Percentiles rank a stretch among this genome's conserved stretches.
These are phyloP conservation scores for Chrysopogon serrulatus DNA, from an alignment of 176 grass and related monocot genomes.

Conservation along the genomic window DNA sequence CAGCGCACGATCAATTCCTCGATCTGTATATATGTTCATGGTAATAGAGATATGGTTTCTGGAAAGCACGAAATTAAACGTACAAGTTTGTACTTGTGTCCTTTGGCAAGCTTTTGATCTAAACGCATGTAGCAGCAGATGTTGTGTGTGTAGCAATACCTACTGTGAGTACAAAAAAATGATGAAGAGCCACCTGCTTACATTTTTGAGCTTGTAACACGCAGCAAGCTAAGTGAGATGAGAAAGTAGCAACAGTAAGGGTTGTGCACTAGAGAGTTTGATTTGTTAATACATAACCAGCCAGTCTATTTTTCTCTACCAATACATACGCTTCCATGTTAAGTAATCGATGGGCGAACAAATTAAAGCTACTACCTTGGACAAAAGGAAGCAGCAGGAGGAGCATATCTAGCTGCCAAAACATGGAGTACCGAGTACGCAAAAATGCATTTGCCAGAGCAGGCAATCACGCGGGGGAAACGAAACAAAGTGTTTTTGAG, in stretches of 20 bases:
- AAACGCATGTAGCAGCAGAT: not conserved
- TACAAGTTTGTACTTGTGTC: not conserved
- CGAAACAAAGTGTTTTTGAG: not conserved
- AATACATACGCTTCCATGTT: not conserved
- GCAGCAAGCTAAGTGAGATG: not conserved
- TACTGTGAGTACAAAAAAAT: not conserved
- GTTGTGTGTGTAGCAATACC: not conserved
- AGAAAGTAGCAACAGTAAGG: not conserved
- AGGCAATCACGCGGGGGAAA: not conserved
- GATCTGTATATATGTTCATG: conserved; percentile 10
- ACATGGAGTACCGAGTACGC: not conserved
- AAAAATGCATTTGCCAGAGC: not conserved
- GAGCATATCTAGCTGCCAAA: not conserved
- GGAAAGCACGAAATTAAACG: not conserved
- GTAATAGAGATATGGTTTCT: not conserved
- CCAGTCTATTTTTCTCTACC: not conserved
- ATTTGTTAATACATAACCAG: no score
- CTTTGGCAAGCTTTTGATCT: not conserved
- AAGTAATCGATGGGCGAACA: not conserved
- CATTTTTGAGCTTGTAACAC: not conserved
- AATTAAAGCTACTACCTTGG: not conserved
- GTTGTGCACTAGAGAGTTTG: not conserved
- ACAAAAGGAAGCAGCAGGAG: not conserved
- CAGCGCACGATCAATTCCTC: not conserved
- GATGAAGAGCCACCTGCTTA: not conserved